Conservation (phyloP, 208 protist species). For the Strigomonas culicis region DNA sequence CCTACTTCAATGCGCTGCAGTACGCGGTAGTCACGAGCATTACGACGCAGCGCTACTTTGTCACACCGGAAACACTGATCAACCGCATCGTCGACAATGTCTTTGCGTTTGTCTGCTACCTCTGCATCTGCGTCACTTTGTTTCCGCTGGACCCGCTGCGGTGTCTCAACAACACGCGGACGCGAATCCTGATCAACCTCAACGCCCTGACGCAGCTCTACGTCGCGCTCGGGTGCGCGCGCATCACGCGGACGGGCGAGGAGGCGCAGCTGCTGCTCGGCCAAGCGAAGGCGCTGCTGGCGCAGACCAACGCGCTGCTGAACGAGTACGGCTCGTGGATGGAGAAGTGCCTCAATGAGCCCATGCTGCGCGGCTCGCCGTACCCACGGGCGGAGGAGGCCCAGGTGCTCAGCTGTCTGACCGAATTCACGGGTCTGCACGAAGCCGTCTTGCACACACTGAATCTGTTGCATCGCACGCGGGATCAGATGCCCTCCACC, state of each 20-base stretch:
- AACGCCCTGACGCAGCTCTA: slow-evolving; percentile 21
- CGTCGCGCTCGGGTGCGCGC: slow-evolving; percentile 25
- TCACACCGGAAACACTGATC: slow-evolving; percentile 15
- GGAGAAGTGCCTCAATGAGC: slow-evolving; percentile 27
- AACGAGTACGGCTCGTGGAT: slow-evolving; percentile 23
- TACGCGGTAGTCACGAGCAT: slow-evolving; percentile 32
- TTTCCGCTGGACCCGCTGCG: slow-evolving; percentile 54
- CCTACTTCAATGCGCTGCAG: slow-evolving; percentile 26
- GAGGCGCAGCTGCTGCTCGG: slow-evolving; percentile 19
- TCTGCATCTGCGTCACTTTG: slow-evolving; percentile 36
- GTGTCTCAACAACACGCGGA: slow-evolving; percentile 35
- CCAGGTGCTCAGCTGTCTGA: slow-evolving; percentile 31
- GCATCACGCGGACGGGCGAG: slow-evolving; percentile 28
- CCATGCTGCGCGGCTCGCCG: slow-evolving; percentile 32
- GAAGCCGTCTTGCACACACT: slow-evolving; percentile 43
- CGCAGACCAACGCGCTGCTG: slow-evolving; percentile 7
- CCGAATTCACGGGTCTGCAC: slow-evolving; percentile 39
- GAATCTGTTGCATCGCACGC: slow-evolving; percentile 34
- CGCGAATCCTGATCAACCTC: slow-evolving; percentile 20
- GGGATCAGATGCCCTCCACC: slow-evolving; percentile 20
- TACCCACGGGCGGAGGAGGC: slow-evolving; percentile 32
- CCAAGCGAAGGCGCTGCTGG: not conserved
- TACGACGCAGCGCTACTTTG: slow-evolving; percentile 7
- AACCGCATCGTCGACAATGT: slow-evolving; percentile 35
- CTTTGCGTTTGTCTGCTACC: slow-evolving; percentile 43